Percentiles rank a stretch among this genome's conserved stretches.
Evolutionary conservation across 768 basidiomycete species (phyloP).

Genomic region (Infundibulicybe gibba): DNA sequence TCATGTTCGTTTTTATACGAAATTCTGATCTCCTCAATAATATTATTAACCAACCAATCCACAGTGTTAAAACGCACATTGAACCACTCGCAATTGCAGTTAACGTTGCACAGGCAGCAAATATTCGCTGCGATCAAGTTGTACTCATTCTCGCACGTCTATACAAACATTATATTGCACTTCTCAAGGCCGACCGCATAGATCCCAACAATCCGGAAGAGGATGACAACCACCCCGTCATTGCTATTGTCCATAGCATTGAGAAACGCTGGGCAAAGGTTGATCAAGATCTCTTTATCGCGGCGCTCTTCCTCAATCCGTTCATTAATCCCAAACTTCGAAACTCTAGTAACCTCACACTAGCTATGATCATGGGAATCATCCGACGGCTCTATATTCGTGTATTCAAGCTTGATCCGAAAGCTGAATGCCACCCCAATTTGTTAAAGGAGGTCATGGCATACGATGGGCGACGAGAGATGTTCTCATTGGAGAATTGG

Average conservation of each 20-base stretch:
- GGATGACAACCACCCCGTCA: slow-evolving; percentile 6
- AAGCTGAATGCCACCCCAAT: too few relatives aligned
- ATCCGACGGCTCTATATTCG: not conserved
- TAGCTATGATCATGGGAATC: not conserved
- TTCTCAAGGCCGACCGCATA: too few relatives aligned
- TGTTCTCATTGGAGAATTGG: too few relatives aligned
- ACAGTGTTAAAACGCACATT: slow-evolving; percentile 18
- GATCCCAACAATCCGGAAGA: too few relatives aligned
- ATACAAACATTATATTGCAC: slow-evolving; percentile 14
- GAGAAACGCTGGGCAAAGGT: slow-evolving; percentile 27
- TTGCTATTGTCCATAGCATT: slow-evolving; percentile 20
- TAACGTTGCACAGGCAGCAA: slow-evolving; percentile 25
- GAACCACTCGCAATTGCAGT: slow-evolving; percentile 33
- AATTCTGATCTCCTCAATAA: not conserved
- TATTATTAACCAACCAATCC: not conserved
- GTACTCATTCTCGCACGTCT: slow-evolving; percentile 27
- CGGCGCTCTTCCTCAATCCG: slow-evolving; percentile 1
- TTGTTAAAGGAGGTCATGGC: too few relatives aligned
- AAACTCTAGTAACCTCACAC: not conserved
- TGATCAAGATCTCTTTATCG: slow-evolving; percentile 31
- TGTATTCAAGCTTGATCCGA: too few relatives aligned
- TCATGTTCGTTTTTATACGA: slow-evolving; percentile 10
- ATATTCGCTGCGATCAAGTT: slow-evolving; percentile 26
- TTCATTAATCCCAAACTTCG: not conserved
- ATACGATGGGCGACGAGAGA: too few relatives aligned